These are phyloP conservation scores for Batrachochytrium dendrobatidis DNA, from an alignment of 371 early-diverging fungal species.

Conservation along the genomic window DNA sequence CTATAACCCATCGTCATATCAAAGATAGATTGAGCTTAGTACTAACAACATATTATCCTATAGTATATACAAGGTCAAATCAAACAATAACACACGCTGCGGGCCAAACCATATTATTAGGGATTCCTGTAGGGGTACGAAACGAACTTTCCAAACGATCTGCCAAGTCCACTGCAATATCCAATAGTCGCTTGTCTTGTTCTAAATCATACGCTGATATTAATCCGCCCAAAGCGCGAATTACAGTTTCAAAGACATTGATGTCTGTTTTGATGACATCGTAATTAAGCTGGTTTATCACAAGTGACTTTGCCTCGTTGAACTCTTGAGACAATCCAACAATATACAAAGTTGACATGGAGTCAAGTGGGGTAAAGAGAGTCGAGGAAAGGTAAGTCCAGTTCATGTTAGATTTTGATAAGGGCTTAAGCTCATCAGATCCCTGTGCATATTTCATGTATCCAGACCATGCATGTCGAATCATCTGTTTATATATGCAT, in stretches of 20 bases:
- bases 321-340: conserved; percentile 75
- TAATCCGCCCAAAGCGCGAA: conserved; percentile 40
- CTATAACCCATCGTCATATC: background rate
- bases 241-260: conserved; percentile 46
- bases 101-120: conserved; percentile 30
- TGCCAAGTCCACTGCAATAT: conserved; percentile 49
- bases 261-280: conserved; percentile 16
- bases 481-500: conserved; percentile 13
- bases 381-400: conserved; percentile 53
- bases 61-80: background rate
- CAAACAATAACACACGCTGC: background rate
- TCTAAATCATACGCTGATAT: conserved; percentile 52
- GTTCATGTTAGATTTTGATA: conserved; percentile 43
- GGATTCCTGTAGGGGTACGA: conserved; percentile 54
- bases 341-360: conserved; percentile 75
- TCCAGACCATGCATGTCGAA: conserved; percentile 69
- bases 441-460: conserved; percentile 75
- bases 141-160: conserved; percentile 49
- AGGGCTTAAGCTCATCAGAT: conserved; percentile 73
- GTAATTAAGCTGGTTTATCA: conserved; percentile 30
- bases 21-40: background rate
- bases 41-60: background rate
- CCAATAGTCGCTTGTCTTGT: conserved; percentile 19
- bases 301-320: conserved; percentile 56
- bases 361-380: conserved; percentile 69